phyloP scores from a whole-genome alignment of 1,284 basidiomycete species.

The Dichomitus squalens region DNA sequence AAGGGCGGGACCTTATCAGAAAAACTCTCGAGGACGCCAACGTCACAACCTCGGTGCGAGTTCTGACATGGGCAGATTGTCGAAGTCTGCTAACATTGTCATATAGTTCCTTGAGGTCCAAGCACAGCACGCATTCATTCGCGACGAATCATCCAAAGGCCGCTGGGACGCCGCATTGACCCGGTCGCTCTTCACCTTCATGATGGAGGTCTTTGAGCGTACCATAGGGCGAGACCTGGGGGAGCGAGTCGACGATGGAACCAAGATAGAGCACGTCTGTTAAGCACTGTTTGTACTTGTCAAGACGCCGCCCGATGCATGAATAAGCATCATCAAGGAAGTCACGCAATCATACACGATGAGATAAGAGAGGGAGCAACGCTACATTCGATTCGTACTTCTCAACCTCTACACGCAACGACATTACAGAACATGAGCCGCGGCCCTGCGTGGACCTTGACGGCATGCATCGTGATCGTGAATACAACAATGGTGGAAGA shows the following conservation, averaged over 20 bases:
- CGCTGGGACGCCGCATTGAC: constrained; percentile 93
- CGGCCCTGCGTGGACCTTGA: constrained; percentile 19
- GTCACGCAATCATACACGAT: neutral
- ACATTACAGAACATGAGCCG: constrained; percentile 39
- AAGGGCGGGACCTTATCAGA: constrained; percentile 82
- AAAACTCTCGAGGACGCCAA: constrained; percentile 79
- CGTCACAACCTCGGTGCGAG: constrained; percentile 65
- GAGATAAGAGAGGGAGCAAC: constrained; percentile 13
- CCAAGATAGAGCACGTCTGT: constrained; percentile 78
- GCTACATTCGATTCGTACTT: constrained; percentile 39
- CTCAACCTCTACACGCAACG: constrained; percentile 36
- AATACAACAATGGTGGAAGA: constrained; percentile 45
- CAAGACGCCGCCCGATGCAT: too few relatives aligned
- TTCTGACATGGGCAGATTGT: neutral
- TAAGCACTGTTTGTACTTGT: too few relatives aligned
- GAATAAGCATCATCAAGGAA: neutral
- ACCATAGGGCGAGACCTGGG: constrained; percentile 85
- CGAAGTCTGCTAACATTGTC: neutral
- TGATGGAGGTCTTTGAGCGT: constrained; percentile 93
- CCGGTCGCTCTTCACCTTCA: constrained; percentile 77
- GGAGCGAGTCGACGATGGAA: constrained; percentile 47
- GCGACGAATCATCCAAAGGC: constrained; percentile 88
- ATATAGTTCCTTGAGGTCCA: constrained; percentile 87
- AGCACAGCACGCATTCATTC: constrained; percentile 93
- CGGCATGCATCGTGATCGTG: constrained; percentile 39